Base-by-base conservation (phyloP, 208 protist species). In the Acanthamoeba castellanii region DNA sequence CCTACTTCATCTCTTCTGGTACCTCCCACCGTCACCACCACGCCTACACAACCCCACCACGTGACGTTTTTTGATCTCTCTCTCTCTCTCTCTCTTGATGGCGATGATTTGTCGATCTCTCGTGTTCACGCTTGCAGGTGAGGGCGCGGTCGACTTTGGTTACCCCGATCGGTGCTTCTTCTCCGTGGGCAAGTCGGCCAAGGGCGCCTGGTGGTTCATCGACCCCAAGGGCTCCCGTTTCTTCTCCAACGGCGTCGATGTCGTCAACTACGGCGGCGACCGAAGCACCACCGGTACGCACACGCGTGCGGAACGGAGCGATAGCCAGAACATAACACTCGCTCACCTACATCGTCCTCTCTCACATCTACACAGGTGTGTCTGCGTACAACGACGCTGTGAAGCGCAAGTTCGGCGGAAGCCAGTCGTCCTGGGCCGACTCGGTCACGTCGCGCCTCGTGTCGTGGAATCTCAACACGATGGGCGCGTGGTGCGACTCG, bases 121-220 rank as follows among this genome's bases (percentile, higher is more conserved):
- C n/a, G 20, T 66, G 59, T 66, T 66, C 22, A 16, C 22, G 59
- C 59, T 66, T 37, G n/a, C 64, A 72, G 64, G 64, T 14, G 64
- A 47, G 1, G 25, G 68, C 22, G 70, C 70, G 37, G 74, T 82
- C 0, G 37, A 82, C 74, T 82, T 82, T 52, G 74, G 74, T 25
- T 82, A 82, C 25, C 74, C 74, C 74, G 74, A 42, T n/a, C 32
- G 74, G 2, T 82, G 74, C 74, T 82, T 82, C 74, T 82, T 82
- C 74, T 52, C 74, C 27, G 74, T 82, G 4, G 42, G 74, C 74
- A 82, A 82, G 74, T 82, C 74, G 22, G 32, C 74, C 20, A 27
- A 42, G 37, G 74, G 74, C 32, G 74, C 74, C 37, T 82, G 74
- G 74, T 82, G 74, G 74, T 52, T 82, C 20, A 52, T 82, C 32